phyloP scores from a whole-genome alignment of 176 grass and related monocot species.

The Aegilops bicornis region DNA sequence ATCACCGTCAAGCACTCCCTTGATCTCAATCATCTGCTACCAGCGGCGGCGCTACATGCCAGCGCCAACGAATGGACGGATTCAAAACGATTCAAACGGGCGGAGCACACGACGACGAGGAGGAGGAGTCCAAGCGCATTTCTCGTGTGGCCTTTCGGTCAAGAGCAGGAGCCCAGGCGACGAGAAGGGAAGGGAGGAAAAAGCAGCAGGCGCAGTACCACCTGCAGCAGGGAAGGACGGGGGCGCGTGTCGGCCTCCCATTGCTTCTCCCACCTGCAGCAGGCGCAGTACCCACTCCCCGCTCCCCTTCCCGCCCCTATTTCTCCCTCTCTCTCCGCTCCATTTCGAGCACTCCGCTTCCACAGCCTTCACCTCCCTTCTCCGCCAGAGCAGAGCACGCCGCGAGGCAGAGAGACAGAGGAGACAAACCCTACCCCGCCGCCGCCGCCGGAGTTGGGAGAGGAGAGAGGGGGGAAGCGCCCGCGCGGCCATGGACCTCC shows the following conservation, averaged over 20 bases:
- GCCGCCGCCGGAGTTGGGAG: background rate
- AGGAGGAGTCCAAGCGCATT: too few relatives aligned
- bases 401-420: too few relatives aligned
- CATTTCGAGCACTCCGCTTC: background rate
- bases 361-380: background rate
- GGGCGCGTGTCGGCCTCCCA: background rate
- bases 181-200: background rate
- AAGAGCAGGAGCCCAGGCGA: background rate
- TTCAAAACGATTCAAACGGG: too few relatives aligned
- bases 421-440: background rate
- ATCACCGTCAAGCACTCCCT: too few relatives aligned
- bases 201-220: too few relatives aligned
- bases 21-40: too few relatives aligned
- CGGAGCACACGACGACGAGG: too few relatives aligned
- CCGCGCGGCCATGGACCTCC: background rate
- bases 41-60: too few relatives aligned
- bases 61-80: too few relatives aligned
- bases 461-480: background rate
- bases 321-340: background rate
- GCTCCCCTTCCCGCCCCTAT: background rate
- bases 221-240: too few relatives aligned
- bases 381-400: background rate
- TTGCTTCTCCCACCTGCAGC: background rate
- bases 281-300: background rate
- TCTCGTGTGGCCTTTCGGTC: background rate